Base-by-base conservation (phyloP, 129 eudicot species). In the Artemisia tridentata region DNA sequence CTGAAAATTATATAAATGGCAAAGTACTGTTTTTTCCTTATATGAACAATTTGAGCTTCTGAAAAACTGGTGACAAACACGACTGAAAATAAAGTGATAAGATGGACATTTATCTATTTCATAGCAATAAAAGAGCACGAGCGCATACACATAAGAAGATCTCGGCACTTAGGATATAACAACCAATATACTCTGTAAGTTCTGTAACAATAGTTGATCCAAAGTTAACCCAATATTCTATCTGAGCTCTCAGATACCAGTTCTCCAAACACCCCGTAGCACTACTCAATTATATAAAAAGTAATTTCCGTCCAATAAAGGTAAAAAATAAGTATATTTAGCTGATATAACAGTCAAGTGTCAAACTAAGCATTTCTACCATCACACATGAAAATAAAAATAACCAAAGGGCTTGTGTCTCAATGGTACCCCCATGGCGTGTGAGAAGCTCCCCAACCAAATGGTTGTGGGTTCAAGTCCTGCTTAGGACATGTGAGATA, bases 1-100 rank as follows among this genome's bases (percentile, higher is more conserved):
- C 38, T 65, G 48, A n/a, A 74, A 63, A 16, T 46, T 56, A 53
- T 18, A 41, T 51, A 10, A 73, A 69, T 31, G 62, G 63, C 34
- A 57, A 17, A 31, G 53, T 69, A 34, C 51, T 16, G 9, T 54
- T 38, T 69, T 18, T 54, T 52, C 21, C 18, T 52, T 16, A 18
- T 11, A 55, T 13, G 65, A 55, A 18, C 51, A 51, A n/a, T n/a
- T 2, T 52, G 62, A 52, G 17, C 49, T n/a, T 17, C 18, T 19
- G 5, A 51, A 45, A 29, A 31, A 38, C 19, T 1, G 10, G 54
- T 31, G 34, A 34, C 74, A 54, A 34, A 3, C 12, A 17, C 7
- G 11, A 69, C 73, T 52, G 63, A 38, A 41, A 54, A 69, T 25
- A 34, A 41, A 20, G 10, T 34, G 52, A 5, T 17, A 69, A 69